Evolutionary conservation across 352 stramenopile genomes (phyloP).

Genomic region (Aphanomyces astaci): DNA sequence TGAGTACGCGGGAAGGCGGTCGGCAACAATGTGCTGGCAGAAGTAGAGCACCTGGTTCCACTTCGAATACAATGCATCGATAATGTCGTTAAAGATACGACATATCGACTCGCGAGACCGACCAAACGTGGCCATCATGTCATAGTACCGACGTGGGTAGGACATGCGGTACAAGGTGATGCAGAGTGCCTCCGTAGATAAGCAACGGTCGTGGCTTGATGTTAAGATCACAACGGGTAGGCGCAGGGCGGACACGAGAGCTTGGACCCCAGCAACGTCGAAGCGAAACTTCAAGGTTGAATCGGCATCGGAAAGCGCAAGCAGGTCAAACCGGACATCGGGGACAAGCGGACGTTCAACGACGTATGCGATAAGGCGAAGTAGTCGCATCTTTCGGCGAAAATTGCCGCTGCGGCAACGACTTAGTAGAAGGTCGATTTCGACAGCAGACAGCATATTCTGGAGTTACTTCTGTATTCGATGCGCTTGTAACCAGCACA

Average conservation of each 20-base stretch:
- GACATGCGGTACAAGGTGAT: conserved; percentile 1
- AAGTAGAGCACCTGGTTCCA: background rate
- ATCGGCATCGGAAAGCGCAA: background rate
- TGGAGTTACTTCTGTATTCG: background rate
- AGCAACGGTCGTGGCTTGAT: background rate
- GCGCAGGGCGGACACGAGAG: background rate
- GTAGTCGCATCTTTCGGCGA: background rate
- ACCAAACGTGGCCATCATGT: conserved; percentile 13
- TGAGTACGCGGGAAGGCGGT: background rate
- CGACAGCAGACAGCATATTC: background rate
- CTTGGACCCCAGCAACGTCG: background rate
- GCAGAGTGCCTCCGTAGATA: background rate
- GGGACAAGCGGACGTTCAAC: conserved; percentile 10
- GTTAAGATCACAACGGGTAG: background rate
- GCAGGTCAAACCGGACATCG: background rate
- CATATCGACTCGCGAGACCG: background rate
- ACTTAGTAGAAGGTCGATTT: background rate
- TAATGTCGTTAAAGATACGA: background rate
- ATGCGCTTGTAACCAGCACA: background rate
- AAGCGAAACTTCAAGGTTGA: conserved; percentile 2
- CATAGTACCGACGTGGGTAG: background rate
- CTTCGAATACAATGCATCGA: background rate
- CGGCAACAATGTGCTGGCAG: background rate
- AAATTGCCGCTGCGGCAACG: background rate
- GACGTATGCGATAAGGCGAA: background rate